phyloP scores from a whole-genome alignment of 2,329 filamentous ascomycete species.

The Cladosporium colombiae region DNA sequence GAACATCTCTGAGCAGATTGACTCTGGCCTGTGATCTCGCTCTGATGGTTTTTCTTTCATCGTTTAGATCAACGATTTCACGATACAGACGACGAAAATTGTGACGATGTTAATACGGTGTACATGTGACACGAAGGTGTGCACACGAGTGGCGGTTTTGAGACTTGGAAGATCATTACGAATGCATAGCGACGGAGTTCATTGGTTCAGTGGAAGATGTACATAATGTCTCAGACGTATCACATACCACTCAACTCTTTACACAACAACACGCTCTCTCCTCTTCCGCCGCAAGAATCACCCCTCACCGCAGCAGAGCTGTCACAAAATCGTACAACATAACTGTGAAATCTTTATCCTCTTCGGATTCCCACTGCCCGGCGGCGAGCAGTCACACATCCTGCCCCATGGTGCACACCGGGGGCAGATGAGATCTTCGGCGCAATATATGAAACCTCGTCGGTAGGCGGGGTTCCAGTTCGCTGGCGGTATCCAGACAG shows the following conservation, averaged over 20 bases:
- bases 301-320: not conserved
- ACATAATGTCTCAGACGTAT: not conserved
- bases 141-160: not conserved
- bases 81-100: not conserved
- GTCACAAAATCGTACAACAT: not conserved
- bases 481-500: not conserved
- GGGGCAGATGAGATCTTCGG: not conserved
- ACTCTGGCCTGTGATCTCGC: conserved; percentile 28
- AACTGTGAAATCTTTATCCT: not conserved
- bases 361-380: not conserved
- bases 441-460: not conserved
- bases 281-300: not conserved
- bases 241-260: not conserved
- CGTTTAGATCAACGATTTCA: not conserved
- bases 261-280: too few species aligned
- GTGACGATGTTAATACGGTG: not conserved
- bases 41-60: not conserved
- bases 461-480: not conserved
- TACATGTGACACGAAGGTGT: not conserved
- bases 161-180: not conserved
- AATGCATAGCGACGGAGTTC: conserved; percentile 5
- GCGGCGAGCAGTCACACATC: not conserved
- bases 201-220: not conserved
- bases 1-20: conserved; percentile 31
- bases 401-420: not conserved